Evolutionary conservation across 257 asterid genomes (phyloP), one percentile per base, ranked within the genome.

Genomic region (Penstemon newberryi): DNA sequence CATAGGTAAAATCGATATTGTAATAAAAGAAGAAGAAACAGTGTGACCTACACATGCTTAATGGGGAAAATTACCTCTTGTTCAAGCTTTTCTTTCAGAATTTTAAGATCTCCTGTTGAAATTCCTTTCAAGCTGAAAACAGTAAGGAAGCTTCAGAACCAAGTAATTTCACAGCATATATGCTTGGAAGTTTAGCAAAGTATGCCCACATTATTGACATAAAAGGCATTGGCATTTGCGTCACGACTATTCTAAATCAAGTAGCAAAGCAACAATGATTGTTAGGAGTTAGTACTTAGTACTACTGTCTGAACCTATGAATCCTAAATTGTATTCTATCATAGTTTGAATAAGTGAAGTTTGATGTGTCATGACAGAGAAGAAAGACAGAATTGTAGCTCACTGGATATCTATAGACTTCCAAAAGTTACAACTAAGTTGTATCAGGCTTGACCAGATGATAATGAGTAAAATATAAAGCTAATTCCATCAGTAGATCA

Each of bases 41-140:
- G 36, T 39, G 7, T 39, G 36, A 53, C 11, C 65, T 25, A 71
- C 51, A 56, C 47, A 40, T 9, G 12, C 15, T 41, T 40, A 54
- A 60, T 9, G 12, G 66, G 6, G 10, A 25, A 43, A 47, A 37
- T 76, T 75, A 89, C 96, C 96, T 91, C 99, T 70, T 84, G 89
- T 56, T 84, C 77, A 65, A 94, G 96, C 86, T 91, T 89, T 71
- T 83, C 93, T 75, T 89, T 91, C 71, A 94, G 80, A 78, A 56
- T 77, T 73, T 80, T 79, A 72, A 93, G 87, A 80, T 90, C 98
- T 73, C 67, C 85, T 0, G 75, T 7, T 63, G 70, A 86, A 65
- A 93, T 81, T 77, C 96, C 97, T 82, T 84, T 93, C 69, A 93
- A 73, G 80, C 96, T 94, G 90, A 74, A 63, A 81, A 73, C 18